Evolutionary conservation across 2,329 filamentous ascomycete genomes (phyloP), one percentile per base, ranked within the genome.

Genomic region (Stachybotrys echinatus): DNA sequence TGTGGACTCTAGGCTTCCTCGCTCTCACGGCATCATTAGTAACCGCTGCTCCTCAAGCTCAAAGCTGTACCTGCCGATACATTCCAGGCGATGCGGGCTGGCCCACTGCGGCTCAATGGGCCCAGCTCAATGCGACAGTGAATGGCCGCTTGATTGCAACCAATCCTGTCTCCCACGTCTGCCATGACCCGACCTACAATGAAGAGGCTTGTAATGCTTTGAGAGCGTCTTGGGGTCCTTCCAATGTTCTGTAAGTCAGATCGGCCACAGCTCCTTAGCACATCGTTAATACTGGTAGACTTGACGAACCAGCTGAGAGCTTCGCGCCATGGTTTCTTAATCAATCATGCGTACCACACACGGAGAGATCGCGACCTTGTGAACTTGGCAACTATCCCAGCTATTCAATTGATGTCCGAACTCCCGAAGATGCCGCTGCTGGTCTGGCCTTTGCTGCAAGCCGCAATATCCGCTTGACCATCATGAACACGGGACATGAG

Each of bases 401-500:
- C 23, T 45, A 45, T 18, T 23, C 42, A 18, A 27, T 45, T 18
- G 23, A 45, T 23, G 42, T 45, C 4, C 14, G 17, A 23, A 23
- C 8, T 45, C 42, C 48, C 27, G 19, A 47, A 8, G 47, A 56
- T 12, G 47, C 53, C 19, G 31, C 39, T 19, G 47, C 50, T 2
- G 54, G 51, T 7, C 44, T 65, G 17, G 39, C 52, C 18, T 77
- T 78, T 48, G 72, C 70, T 1, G 54, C 54, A 0, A 43, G 68
- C 3, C 55, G 69, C 42, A 73, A 75, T 51, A 67, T 78, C 38
- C 69, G 74, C 1, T 50, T 79, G 0, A 66, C 75, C 6, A 67
- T 79, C 54, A 69, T 70, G 54, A 76, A 76, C 54, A 77, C 74
- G 0, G 75, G 75, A 1, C 74, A 77, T 58, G 72, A 75, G 51